These are phyloP conservation scores for Chalara sp. DNA, from an alignment of 2,329 filamentous ascomycete species.

Conservation along the genomic window DNA sequence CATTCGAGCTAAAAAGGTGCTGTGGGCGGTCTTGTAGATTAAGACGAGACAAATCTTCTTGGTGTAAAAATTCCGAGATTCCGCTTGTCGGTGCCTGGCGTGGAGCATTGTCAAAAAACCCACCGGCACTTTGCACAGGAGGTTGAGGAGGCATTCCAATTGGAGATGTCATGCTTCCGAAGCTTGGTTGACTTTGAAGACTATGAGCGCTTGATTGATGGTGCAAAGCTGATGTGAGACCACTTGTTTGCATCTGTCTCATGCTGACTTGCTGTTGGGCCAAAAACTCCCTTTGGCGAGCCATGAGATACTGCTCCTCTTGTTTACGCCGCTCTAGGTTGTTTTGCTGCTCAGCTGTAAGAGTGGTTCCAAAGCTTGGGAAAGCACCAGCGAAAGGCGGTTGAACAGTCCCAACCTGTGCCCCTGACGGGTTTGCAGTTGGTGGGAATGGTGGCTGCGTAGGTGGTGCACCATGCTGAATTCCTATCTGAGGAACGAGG, in stretches of 20 bases:
- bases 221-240: slow-evolving; percentile 54
- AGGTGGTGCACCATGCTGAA: slow-evolving; percentile 74
- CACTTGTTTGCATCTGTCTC: slow-evolving; percentile 62
- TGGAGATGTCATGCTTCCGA: slow-evolving; percentile 89
- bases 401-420: slow-evolving; percentile 58
- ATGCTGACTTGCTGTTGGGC: slow-evolving; percentile 78
- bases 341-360: slow-evolving; percentile 97
- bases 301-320: slow-evolving; percentile 95
- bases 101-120: slow-evolving; percentile 60
- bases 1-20: slow-evolving; percentile 17
- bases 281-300: slow-evolving; percentile 88
- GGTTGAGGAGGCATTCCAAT: slow-evolving; percentile 52
- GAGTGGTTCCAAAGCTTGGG: slow-evolving; percentile 89
- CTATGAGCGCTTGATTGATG: slow-evolving; percentile 95
- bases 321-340: slow-evolving; percentile 94
- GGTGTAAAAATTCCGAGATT: slow-evolving; percentile 49
- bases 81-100: slow-evolving; percentile 35
- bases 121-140: slow-evolving; percentile 40
- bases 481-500: slow-evolving; percentile 92
- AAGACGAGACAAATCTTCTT: slow-evolving; percentile 70
- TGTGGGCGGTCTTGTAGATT: slow-evolving; percentile 37
- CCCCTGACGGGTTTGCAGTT: slow-evolving; percentile 28
- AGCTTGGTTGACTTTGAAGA: slow-evolving; percentile 93
- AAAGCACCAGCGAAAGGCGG: slow-evolving; percentile 91
- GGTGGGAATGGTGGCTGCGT: slow-evolving; percentile 32